Evolutionary conservation across 2,329 filamentous ascomycete species (phyloP).

Genomic region (Diaporthe citri): DNA sequence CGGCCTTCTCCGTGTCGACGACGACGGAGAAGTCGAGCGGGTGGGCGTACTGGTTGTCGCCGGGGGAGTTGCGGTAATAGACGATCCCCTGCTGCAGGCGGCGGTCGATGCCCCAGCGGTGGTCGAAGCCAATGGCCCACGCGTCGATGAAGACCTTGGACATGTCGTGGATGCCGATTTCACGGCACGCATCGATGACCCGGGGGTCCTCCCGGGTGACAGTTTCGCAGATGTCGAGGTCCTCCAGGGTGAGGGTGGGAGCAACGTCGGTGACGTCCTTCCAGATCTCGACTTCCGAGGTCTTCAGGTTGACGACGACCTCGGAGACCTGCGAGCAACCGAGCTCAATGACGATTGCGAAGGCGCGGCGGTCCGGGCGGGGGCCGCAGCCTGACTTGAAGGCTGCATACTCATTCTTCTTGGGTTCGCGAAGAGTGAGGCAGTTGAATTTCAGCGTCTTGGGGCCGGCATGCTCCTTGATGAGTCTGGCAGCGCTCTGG

Average conservation of each 20-base stretch:
- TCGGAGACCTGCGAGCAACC: constrained; percentile 58
- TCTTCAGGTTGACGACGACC: constrained; percentile 63
- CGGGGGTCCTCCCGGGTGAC: constrained; percentile 82
- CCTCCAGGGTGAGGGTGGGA: constrained; percentile 82
- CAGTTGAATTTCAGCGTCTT: constrained; percentile 66
- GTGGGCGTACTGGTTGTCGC: constrained; percentile 91
- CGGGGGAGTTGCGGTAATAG: constrained; percentile 90
- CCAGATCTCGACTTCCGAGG: constrained; percentile 55
- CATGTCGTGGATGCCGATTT: constrained; percentile 87
- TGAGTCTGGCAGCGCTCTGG: constrained; percentile 60
- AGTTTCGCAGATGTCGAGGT: constrained; percentile 83
- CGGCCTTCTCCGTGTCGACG: constrained; percentile 82
- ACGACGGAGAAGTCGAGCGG: constrained; percentile 96
- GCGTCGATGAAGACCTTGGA: constrained; percentile 96
- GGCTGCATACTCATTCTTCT: constrained; percentile 73
- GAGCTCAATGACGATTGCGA: constrained; percentile 61
- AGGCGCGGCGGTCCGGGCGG: constrained; percentile 62
- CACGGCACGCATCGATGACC: constrained; percentile 92
- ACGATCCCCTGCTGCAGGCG: constrained; percentile 93
- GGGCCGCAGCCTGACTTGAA: constrained; percentile 65
- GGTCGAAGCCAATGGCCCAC: constrained; percentile 96
- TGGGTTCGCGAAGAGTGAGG: constrained; percentile 75
- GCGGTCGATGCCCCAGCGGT: constrained; percentile 83
- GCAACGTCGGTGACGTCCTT: constrained; percentile 62
- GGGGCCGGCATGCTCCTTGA: constrained; percentile 54